Base-by-base conservation (phyloP, 306 rosid genomes). In the Cucurbita argyrosperma region DNA sequence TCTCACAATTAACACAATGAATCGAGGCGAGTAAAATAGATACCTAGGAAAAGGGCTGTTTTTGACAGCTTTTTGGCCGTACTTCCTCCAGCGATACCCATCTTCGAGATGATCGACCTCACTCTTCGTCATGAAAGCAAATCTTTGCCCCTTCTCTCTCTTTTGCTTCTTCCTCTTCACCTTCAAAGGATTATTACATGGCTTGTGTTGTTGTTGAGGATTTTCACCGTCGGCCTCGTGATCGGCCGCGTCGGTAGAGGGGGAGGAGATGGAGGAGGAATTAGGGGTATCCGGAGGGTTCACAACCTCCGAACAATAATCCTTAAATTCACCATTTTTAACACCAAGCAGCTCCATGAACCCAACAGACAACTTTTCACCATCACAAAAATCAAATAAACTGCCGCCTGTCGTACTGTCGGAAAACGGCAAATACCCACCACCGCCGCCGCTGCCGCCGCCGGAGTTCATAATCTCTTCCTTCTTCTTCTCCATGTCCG, bases 41-140 rank as follows among this genome's bases (percentile, higher is more conserved):
- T 80, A 92, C 98, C 98, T 94, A 14, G 98, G 98, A 81, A 83
- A 84, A 18, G 96, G 96, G 83, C 96, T 94, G 74, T 94, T 94
- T 79, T 94, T 94, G 5, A 94, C 96, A 50, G 96, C 97, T 83
- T 94, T 94, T 72, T 94, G 98, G 59, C 98, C 98, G 80, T 94
- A 94, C 84, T 94, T 94, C 16, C 98, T 89, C 98, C 98, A 94
- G 56, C 97, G 74, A 71, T 85, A 94, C 3, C 97, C 96, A 77
- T 94, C 98, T 74, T 94, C 97, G 3, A 90, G 76, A 13, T 90
- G 89, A 89, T 90, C 97, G 18, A 90, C 92, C 65, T 90, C 97
- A 42, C 90, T 94, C 84, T 85, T 88, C 5, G 97, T 94, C 90
- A 82, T 84, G 92, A 94, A 94, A 26, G 96, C 94, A 76, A 88